Conservation (phyloP, 2,329 filamentous ascomycete species). For the Pseudogymnoascus sp. region DNA sequence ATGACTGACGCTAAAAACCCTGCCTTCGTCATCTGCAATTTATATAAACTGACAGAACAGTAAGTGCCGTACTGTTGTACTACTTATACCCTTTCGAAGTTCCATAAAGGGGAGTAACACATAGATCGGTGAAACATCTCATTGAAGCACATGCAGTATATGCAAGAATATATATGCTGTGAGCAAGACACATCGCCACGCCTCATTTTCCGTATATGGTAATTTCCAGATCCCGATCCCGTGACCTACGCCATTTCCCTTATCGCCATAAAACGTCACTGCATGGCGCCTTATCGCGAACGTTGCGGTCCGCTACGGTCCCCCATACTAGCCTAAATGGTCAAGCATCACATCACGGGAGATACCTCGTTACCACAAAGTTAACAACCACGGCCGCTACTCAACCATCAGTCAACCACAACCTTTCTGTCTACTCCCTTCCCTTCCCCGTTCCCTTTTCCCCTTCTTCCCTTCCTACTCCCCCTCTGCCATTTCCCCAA, state of each 20-base stretch:
- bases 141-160: not conserved
- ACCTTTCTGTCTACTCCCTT: slow-evolving; percentile 1
- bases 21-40: slow-evolving; percentile 1
- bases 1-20: not conserved
- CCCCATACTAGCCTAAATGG: slow-evolving; percentile 1
- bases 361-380: slow-evolving; percentile 6
- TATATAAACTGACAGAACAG: not conserved
- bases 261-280: slow-evolving; percentile 8
- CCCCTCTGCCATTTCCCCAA: not conserved
- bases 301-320: slow-evolving; percentile 1
- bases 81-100: not conserved
- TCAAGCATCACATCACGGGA: slow-evolving; percentile 6
- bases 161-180: not conserved
- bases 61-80: not conserved
- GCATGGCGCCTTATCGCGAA: slow-evolving; percentile 7
- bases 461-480: not conserved
- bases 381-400: not conserved
- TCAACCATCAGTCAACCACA: slow-evolving; percentile 6
- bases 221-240: not conserved
- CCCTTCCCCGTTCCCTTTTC: not conserved
- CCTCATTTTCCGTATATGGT: not conserved
- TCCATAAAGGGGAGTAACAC: not conserved
- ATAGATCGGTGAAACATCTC: not conserved
- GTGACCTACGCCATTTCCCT: not conserved
- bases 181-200: not conserved